A percentile compares a stretch with the other conserved stretches of the same genome.
Evolutionary conservation across 805 yeast species (phyloP).

Genomic region (Diddensiella transvaalensis): DNA sequence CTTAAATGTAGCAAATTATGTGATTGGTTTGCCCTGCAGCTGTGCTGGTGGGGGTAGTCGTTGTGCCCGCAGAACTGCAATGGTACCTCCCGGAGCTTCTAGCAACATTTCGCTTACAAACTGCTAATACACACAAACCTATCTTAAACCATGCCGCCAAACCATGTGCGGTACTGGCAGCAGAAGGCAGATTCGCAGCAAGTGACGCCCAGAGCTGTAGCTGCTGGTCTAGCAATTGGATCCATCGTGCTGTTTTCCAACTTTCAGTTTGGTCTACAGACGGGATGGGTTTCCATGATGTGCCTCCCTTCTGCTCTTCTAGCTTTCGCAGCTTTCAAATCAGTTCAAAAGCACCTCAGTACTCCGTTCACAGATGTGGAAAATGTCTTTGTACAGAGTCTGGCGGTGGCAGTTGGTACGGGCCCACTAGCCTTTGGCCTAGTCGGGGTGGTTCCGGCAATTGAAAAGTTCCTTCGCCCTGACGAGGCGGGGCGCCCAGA

Average conservation of each 20-base stretch:
- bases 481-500: conserved; percentile 68
- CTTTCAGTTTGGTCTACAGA: conserved; percentile 94
- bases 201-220: conserved; percentile 65
- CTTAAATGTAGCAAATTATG: too few species aligned
- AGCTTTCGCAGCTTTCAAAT: conserved; percentile 78
- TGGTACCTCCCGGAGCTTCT: too few species aligned
- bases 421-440: conserved; percentile 95
- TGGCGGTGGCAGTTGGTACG: conserved; percentile 96
- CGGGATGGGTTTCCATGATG: conserved; percentile 99
- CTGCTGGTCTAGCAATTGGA: conserved; percentile 81
- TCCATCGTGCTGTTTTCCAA: conserved; percentile 81
- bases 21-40: too few species aligned
- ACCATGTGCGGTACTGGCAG: conserved; percentile 9
- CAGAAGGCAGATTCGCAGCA: conserved; percentile 21
- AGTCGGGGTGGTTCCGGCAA: conserved; percentile 94
- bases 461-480: conserved; percentile 76
- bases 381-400: conserved; percentile 85
- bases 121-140: too few species aligned
- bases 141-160: neutral
- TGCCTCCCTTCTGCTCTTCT: conserved; percentile 87
- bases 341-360: conserved; percentile 36
- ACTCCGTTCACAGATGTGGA: conserved; percentile 80
- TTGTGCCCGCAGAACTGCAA: too few species aligned
- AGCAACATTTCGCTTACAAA: too few species aligned
- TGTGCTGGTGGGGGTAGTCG: too few species aligned